These are phyloP conservation scores for Quillaja saponaria DNA, from an alignment of 306 rosid genomes.

Conservation along the genomic window DNA sequence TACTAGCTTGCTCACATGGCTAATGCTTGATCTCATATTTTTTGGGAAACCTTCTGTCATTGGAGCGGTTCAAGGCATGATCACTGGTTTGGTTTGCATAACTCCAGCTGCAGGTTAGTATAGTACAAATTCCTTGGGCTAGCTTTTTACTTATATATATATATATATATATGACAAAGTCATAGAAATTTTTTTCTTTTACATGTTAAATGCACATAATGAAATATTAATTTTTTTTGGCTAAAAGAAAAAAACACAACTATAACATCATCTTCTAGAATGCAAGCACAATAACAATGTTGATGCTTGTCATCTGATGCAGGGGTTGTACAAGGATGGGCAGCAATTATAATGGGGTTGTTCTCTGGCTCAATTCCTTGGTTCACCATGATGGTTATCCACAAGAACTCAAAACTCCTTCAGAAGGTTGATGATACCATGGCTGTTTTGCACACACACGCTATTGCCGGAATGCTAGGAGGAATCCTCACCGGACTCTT, in stretches of 20 bases:
- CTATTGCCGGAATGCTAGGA: constrained; percentile 50
- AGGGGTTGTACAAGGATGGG: constrained; percentile 60
- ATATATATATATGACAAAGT: no score
- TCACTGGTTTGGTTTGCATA: constrained; percentile 53
- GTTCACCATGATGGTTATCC: constrained; percentile 55
- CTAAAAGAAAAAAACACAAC: no score
- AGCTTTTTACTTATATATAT: neutral
- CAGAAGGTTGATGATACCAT: constrained; percentile 52
- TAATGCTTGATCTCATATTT: constrained; percentile 46
- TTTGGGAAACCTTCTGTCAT: constrained; percentile 54
- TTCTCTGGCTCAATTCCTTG: constrained; percentile 50
- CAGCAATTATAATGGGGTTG: constrained; percentile 51
- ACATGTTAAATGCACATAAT: no score
- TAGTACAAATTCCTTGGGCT: no score
- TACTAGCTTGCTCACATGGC: constrained; percentile 56
- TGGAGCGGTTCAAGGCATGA: constrained; percentile 63
- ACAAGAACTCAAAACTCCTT: constrained; percentile 46
- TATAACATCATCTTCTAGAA: no score
- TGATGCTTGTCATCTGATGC: neutral
- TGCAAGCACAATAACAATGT: no score
- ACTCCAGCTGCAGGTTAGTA: constrained; percentile 56
- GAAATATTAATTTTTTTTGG: no score
- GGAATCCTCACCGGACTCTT: constrained; percentile 50
- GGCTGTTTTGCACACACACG: constrained; percentile 58
- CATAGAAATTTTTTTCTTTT: no score